Percentiles rank a stretch among this genome's conserved stretches.
Evolutionary conservation across 352 stramenopile genomes (phyloP).

Genomic region (Peronospora farinosa): DNA sequence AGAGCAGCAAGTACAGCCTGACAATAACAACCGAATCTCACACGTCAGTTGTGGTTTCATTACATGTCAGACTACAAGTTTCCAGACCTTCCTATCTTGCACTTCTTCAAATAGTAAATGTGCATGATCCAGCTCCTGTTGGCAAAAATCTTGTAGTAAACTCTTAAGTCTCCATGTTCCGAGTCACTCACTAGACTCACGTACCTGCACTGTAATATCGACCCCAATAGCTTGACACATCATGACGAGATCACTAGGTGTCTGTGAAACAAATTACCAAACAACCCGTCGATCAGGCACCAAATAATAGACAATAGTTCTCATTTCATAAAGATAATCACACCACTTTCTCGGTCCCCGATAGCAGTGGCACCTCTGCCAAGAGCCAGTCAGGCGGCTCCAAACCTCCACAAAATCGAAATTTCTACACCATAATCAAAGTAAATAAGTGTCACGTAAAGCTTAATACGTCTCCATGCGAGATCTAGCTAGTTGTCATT

Average conservation of each 20-base stretch:
- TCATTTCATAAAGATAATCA: background rate
- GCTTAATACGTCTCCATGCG: background rate
- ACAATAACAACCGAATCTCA: background rate
- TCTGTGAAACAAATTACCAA: constrained; percentile 3
- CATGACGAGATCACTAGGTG: constrained; percentile 4
- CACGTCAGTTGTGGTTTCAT: background rate
- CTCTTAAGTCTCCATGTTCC: background rate
- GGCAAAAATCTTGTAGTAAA: background rate
- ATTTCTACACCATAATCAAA: constrained; percentile 25
- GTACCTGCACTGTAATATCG: constrained; percentile 27
- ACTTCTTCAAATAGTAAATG: constrained; percentile 12
- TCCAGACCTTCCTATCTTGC: constrained; percentile 21
- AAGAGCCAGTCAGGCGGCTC: constrained; percentile 64
- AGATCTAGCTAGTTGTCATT: background rate
- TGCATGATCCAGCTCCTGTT: constrained; percentile 19
- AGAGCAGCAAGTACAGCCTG: constrained; percentile 33
- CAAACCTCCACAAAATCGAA: constrained; percentile 55
- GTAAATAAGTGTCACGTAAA: background rate
- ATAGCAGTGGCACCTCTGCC: constrained; percentile 39
- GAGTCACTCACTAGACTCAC: background rate
- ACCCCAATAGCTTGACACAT: constrained; percentile 27
- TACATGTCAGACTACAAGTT: background rate
- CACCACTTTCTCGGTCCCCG: constrained; percentile 21
- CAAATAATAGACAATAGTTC: background rate
- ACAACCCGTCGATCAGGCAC: background rate